Conservation (phyloP, 805 yeast species). For the Candida chilensis region DNA sequence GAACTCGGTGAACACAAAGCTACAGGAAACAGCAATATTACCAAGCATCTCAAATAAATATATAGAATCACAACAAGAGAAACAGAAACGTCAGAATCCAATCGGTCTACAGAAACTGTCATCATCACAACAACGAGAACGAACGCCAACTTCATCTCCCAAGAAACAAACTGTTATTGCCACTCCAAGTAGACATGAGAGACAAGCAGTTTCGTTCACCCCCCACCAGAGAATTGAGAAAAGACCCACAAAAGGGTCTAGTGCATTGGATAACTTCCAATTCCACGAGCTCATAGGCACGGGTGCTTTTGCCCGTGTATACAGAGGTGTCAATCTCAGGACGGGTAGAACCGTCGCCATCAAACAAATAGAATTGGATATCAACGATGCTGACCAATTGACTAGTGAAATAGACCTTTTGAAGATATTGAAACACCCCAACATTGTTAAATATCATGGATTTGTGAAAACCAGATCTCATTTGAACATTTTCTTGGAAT, state of each 20-base stretch:
- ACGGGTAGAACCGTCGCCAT: slow-evolving; percentile 71
- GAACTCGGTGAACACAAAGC: too few species aligned
- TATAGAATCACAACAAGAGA: too few species aligned
- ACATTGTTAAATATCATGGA: slow-evolving; percentile 62
- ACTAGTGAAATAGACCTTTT: slow-evolving; percentile 66
- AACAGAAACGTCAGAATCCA: too few species aligned
- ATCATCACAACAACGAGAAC: too few species aligned
- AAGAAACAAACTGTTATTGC: background rate
- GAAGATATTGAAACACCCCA: slow-evolving; percentile 54
- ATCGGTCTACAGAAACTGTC: too few species aligned
- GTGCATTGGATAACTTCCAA: slow-evolving; percentile 38
- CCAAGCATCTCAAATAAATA: too few species aligned
- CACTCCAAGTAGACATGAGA: background rate
- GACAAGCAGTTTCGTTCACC: slow-evolving; percentile 24
- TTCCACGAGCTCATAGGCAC: slow-evolving; percentile 65
- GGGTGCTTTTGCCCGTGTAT: slow-evolving; percentile 90
- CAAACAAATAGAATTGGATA: slow-evolving; percentile 61
- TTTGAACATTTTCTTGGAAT: slow-evolving; percentile 57
- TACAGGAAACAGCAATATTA: too few species aligned
- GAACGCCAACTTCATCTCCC: too few species aligned
- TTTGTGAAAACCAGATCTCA: slow-evolving; percentile 45
- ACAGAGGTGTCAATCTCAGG: slow-evolving; percentile 56
- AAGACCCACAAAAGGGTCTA: slow-evolving; percentile 20
- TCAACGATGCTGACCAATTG: slow-evolving; percentile 30
- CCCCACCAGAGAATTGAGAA: slow-evolving; percentile 46